Evolutionary conservation across 805 yeast species (phyloP).

Genomic region (Nakazawaea anatomiae): DNA sequence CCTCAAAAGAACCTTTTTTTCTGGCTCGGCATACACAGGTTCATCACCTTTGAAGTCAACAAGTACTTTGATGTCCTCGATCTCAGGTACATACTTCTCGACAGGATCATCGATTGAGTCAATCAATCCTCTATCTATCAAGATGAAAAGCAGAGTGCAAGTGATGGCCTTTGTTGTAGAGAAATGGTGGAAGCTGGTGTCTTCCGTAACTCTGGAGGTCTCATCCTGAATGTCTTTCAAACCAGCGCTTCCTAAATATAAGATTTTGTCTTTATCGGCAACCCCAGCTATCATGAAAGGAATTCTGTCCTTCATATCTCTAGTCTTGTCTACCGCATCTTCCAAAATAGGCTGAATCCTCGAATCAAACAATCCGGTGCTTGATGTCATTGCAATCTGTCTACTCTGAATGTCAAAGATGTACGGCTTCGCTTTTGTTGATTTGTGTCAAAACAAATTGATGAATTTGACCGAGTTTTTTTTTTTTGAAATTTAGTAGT

Average conservation of each 20-base stretch:
- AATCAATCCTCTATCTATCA: constrained; percentile 26
- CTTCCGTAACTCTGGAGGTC: constrained; percentile 15
- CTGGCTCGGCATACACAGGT: constrained; percentile 19
- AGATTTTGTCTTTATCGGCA: background rate
- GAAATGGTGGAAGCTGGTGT: constrained; percentile 23
- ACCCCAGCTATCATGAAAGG: constrained; percentile 7
- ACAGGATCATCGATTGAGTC: constrained; percentile 26
- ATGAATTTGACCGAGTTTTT: no score
- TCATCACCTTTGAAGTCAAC: constrained; percentile 16
- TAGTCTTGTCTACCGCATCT: background rate
- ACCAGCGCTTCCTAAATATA: constrained; percentile 10
- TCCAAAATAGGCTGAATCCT: background rate
- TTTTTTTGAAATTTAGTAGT: no score
- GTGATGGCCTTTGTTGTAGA: constrained; percentile 27
- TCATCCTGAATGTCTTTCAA: constrained; percentile 9
- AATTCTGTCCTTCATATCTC: background rate
- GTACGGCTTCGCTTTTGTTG: no score
- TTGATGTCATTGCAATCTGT: no score
- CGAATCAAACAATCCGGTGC: background rate
- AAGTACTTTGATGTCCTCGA: constrained; percentile 20
- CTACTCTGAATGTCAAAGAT: no score
- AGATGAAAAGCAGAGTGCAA: constrained; percentile 24
- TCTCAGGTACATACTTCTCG: constrained; percentile 24
- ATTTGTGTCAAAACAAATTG: no score
- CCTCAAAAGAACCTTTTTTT: constrained; percentile 26